Evolutionary conservation across 768 basidiomycete species (phyloP).

Genomic region (Mycena belliarum): DNA sequence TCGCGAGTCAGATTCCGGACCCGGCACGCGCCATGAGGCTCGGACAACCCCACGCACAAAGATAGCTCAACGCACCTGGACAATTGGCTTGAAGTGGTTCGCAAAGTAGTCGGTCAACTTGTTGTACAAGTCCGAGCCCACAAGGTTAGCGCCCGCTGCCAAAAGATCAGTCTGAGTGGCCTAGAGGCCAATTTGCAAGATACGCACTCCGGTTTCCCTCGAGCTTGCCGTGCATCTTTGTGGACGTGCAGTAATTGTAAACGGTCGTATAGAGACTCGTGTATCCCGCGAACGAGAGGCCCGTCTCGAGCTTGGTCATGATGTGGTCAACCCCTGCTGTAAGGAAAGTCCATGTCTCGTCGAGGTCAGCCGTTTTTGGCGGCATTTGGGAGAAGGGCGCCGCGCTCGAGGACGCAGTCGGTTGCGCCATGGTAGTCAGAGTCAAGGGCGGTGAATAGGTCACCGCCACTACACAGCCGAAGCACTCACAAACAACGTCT

Average conservation of each 20-base stretch:
- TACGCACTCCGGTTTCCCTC: slow-evolving; percentile 65
- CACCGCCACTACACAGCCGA: background rate
- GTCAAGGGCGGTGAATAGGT: background rate
- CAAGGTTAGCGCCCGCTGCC: slow-evolving; percentile 87
- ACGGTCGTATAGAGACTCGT: slow-evolving; percentile 90
- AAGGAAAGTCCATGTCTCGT: slow-evolving; percentile 24
- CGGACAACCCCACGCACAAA: background rate
- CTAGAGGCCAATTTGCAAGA: background rate
- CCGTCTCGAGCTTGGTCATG: slow-evolving; percentile 87
- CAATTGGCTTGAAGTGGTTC: slow-evolving; percentile 69
- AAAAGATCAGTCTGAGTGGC: slow-evolving; percentile 22
- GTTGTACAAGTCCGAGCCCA: slow-evolving; percentile 97
- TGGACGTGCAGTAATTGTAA: slow-evolving; percentile 95
- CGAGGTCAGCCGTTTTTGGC: slow-evolving; percentile 24
- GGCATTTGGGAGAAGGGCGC: slow-evolving; percentile 23
- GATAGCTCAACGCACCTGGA: slow-evolving; percentile 32
- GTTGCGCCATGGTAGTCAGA: slow-evolving; percentile 4
- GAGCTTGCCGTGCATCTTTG: slow-evolving; percentile 39
- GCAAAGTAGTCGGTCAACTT: slow-evolving; percentile 91
- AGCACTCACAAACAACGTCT: background rate
- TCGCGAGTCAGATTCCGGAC: background rate
- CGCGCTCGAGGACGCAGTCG: slow-evolving; percentile 15
- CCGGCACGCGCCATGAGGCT: background rate
- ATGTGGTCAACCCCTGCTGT: slow-evolving; percentile 76
- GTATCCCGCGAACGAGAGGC: slow-evolving; percentile 73